Conservation (phyloP, 1,139 yeast species). For the Lodderomyces jiufengensis region DNA sequence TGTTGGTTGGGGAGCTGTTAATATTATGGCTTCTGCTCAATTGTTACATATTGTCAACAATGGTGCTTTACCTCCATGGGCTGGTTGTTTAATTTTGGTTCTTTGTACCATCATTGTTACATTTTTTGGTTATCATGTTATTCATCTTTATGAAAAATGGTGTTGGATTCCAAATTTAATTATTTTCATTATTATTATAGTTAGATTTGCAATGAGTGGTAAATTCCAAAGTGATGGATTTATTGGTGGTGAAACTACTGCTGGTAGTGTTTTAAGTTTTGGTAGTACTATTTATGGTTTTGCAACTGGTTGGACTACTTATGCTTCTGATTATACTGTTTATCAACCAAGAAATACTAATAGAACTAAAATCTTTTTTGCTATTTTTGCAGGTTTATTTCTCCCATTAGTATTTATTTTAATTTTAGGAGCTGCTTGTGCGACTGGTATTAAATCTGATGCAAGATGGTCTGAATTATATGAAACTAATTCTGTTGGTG, state of each 20-base stretch:
- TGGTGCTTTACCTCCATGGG: conserved; percentile 81
- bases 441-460: conserved; percentile 54
- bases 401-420: conserved; percentile 69
- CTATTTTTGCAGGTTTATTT: conserved; percentile 60
- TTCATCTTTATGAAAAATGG: conserved; percentile 80
- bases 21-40: conserved; percentile 87
- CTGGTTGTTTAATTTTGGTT: conserved; percentile 75
- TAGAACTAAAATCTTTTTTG: conserved; percentile 55
- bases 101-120: conserved; percentile 69
- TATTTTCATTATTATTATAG: conserved; percentile 73
- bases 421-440: conserved; percentile 86
- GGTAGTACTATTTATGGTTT: conserved; percentile 87
- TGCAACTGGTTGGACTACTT: conserved; percentile 94
- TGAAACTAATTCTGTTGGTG: conserved; percentile 64
- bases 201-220: conserved; percentile 64
- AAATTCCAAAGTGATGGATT: conserved; percentile 50
- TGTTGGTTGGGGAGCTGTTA: conserved; percentile 95
- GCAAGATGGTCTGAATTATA: conserved; percentile 51
- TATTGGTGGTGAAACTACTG: conserved; percentile 56
- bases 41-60: conserved; percentile 73
- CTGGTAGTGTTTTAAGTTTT: conserved; percentile 76
- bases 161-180: conserved; percentile 82
- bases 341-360: conserved; percentile 69
- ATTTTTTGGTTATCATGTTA: conserved; percentile 81
- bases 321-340: conserved; percentile 88